Evolutionary conservation across 148 eudicot genomes (phyloP), one percentile per base, ranked within the genome.

Genomic region (Diospyros kaki): DNA sequence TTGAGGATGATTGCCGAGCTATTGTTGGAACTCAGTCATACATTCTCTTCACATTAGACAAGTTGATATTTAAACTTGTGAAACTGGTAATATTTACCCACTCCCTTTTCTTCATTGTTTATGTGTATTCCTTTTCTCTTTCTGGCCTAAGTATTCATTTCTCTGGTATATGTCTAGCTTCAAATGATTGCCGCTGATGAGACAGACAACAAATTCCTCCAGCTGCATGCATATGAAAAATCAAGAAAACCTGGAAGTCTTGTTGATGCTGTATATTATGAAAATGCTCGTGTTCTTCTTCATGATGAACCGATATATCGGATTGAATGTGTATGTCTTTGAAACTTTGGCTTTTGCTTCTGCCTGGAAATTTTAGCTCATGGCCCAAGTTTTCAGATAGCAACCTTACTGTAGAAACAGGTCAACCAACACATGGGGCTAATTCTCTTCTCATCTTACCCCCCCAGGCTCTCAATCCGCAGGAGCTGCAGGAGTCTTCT

Each of bases 1-100:
- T 87, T 74, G 98, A 94, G 86, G 98, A 94, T 82, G 98, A 94
- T 68, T 94, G 98, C 76, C 92, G 96, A 66, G 89, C 96, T 72
- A 83, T 88, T 53, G 86, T 92, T 81, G 98, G 98, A 56, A 83
- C 97, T 69, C 93, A 89, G 73, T 94, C 98, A 6, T 94, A 90
- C 77, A 58, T 88, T 71, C 91, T 94, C 53, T 94, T 94, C 83
- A 94, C 98, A 41, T 82, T 94, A 65, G 98, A 92, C 89, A 94
- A 92, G 81, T 88, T 92, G 80, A 87, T 94, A 73, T 89, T 85
- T 76, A 92, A 90, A 83, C 83, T 94, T 39, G 89, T 84, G 76
- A 94, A 94, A 83, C 97, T 89, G 98, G 97, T 94, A 56, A 56
- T 41, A 64, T 50, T 39, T 52, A 44, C 28, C 71, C 11, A 42